A percentile compares a stretch with the other conserved stretches of the same genome.
phyloP scores from a whole-genome alignment of 2,329 filamentous ascomycete species.

The Beauveria varroae region DNA sequence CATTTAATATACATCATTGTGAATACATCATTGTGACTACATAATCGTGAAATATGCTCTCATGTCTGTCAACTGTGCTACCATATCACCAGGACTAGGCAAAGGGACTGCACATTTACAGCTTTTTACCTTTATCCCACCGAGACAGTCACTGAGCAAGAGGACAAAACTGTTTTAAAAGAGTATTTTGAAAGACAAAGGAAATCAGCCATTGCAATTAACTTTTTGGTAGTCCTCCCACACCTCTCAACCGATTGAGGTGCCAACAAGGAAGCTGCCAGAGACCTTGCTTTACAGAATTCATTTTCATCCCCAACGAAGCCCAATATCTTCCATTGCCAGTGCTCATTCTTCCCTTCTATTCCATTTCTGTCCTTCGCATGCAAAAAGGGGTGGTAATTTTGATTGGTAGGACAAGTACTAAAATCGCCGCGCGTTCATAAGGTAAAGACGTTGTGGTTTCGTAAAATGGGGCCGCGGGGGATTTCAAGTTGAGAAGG shows the following conservation, averaged over 20 bases:
- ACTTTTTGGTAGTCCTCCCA: constrained; percentile 33
- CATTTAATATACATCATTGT: background rate
- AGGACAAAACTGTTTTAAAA: background rate
- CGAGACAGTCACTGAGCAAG: background rate
- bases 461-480: constrained; percentile 12
- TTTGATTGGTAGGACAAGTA: constrained; percentile 7
- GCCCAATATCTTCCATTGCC: constrained; percentile 19
- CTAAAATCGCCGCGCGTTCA: constrained; percentile 11
- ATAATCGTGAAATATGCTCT: background rate
- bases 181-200: constrained; percentile 10
- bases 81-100: too few species aligned
- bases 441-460: constrained; percentile 8
- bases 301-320: constrained; percentile 18
- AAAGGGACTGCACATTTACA: too few species aligned
- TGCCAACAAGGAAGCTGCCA: constrained; percentile 27
- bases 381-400: constrained; percentile 5
- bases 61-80: background rate
- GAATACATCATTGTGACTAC: background rate
- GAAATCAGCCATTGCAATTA: constrained; percentile 29
- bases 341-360: constrained; percentile 5
- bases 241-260: constrained; percentile 28
- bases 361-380: background rate
- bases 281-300: constrained; percentile 27
- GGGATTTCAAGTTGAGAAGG: constrained; percentile 2
- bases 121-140: background rate